These are phyloP conservation scores for Nephelium lappaceum DNA, from an alignment of 345 rosid species.

Conservation along the genomic window DNA sequence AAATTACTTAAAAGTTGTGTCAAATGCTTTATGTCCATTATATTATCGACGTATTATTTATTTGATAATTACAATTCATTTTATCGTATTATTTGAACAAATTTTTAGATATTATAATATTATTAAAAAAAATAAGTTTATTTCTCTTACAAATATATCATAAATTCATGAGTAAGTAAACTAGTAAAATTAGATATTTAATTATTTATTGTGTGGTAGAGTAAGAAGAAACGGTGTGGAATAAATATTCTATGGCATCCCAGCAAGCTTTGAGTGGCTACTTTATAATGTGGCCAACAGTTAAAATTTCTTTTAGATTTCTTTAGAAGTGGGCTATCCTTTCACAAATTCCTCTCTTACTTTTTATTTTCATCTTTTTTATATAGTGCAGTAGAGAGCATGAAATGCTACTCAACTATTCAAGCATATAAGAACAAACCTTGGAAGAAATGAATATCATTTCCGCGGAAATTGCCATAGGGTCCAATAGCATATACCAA, in stretches of 20 bases:
- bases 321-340: slow-evolving; percentile 36
- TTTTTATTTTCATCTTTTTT: not conserved
- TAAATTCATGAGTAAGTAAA: too few species aligned
- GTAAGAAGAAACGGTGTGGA: not conserved
- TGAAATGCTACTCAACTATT: not conserved
- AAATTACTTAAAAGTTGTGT: too few species aligned
- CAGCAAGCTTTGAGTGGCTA: slow-evolving; percentile 5
- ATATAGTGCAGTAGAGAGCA: not conserved
- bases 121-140: too few species aligned
- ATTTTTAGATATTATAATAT: too few species aligned
- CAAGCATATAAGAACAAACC: not conserved
- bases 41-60: too few species aligned
- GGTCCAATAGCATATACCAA: slow-evolving; percentile 17
- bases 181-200: too few species aligned
- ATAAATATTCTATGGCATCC: not conserved
- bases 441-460: not conserved
- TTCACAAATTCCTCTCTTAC: slow-evolving; percentile 8
- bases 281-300: slow-evolving; percentile 17
- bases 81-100: too few species aligned
- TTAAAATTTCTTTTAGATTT: slow-evolving; percentile 3
- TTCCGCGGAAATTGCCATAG: not conserved
- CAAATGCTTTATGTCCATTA: too few species aligned
- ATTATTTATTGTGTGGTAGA: too few species aligned
- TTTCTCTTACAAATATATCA: too few species aligned
- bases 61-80: too few species aligned